Evolutionary conservation across 225 moss, liverwort and hornwort genomes (phyloP).

Genomic region (Takakia lepidozioides): DNA sequence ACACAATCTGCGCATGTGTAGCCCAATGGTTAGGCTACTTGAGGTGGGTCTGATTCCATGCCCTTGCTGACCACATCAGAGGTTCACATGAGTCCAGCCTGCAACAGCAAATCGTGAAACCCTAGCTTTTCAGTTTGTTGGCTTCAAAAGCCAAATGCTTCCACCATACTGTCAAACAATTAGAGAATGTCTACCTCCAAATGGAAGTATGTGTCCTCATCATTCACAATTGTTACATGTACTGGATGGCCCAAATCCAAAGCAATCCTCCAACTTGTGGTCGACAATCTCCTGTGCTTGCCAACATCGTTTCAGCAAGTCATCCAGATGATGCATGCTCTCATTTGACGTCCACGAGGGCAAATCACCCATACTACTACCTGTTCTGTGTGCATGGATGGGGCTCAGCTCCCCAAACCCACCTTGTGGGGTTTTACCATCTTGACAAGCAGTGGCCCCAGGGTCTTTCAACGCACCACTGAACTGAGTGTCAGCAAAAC

Average conservation of each 20-base stretch:
- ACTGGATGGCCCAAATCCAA: constrained; percentile 21
- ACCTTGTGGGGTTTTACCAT: constrained; percentile 1
- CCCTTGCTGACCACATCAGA: too few species aligned
- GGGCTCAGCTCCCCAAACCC: constrained; percentile 2
- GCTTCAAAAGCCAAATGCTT: too few species aligned
- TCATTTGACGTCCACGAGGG: constrained; percentile 12
- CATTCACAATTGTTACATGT: too few species aligned
- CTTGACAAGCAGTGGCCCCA: neutral
- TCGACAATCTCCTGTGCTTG: constrained; percentile 39
- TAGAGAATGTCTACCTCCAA: too few species aligned
- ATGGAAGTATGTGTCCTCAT: too few species aligned
- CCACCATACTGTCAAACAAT: too few species aligned
- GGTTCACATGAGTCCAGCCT: too few species aligned
- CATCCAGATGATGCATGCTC: constrained; percentile 19
- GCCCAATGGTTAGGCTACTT: too few species aligned
- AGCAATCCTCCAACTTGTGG: constrained; percentile 27
- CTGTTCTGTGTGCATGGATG: constrained; percentile 1
- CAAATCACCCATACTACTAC: neutral
- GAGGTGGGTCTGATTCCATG: too few species aligned
- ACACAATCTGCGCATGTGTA: too few species aligned
- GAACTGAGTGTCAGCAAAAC: constrained; percentile 39
- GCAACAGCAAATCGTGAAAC: too few species aligned
- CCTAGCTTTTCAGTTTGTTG: too few species aligned
- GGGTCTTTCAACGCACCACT: neutral
- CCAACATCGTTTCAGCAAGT: constrained; percentile 40